These are phyloP conservation scores for Iris macrosiphon DNA, from an alignment of 106 monocot genomes.

Conservation along the genomic window DNA sequence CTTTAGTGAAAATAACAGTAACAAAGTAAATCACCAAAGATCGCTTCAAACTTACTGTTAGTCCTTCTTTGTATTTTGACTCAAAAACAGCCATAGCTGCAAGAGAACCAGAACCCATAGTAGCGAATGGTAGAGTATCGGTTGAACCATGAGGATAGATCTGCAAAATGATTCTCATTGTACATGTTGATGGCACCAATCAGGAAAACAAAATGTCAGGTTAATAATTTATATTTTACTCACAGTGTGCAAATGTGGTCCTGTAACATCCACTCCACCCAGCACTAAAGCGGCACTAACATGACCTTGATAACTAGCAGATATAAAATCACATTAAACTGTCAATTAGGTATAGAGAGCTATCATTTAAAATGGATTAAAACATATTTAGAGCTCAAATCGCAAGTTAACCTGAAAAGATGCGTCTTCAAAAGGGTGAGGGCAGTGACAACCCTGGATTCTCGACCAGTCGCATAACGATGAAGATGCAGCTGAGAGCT, in stretches of 20 bases:
- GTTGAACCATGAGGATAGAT: conserved; percentile 98
- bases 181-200: no score
- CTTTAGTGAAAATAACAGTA: no score
- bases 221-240: conserved; percentile 8
- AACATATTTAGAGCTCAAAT: neutral
- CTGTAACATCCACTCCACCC: conserved; percentile 97
- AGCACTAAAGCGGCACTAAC: conserved; percentile 99
- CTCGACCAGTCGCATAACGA: conserved; percentile 97
- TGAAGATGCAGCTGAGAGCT: conserved; percentile 95
- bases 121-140: conserved; percentile 99
- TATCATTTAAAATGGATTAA: neutral
- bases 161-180: no score
- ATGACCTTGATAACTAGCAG: conserved; percentile 83
- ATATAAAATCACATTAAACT: conserved; percentile 2
- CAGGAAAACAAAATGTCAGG: no score
- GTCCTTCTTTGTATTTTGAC: conserved; percentile 82
- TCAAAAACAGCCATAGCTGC: conserved; percentile 98
- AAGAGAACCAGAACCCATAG: conserved; percentile 99
- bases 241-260: conserved; percentile 97
- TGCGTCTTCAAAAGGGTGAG: conserved; percentile 91
- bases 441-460: conserved; percentile 94
- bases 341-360: neutral
- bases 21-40: no score
- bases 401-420: conserved; percentile 61
- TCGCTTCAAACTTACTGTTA: conserved; percentile 68